Base-by-base conservation (phyloP, 768 basidiomycete species). In the Ramaria rubella region DNA sequence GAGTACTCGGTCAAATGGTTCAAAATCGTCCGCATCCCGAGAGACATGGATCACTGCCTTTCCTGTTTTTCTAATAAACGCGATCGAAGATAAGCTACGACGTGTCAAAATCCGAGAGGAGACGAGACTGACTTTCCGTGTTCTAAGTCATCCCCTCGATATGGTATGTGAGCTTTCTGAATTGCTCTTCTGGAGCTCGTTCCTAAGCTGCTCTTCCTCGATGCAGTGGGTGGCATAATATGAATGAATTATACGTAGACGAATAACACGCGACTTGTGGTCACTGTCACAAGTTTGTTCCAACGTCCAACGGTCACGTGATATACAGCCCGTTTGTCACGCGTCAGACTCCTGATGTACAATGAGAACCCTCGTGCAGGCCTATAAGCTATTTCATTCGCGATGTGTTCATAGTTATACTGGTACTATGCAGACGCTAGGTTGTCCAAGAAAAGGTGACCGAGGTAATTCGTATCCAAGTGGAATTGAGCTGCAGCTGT, bases 21-120 rank as follows among this genome's bases (percentile, higher is more conserved):
- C 88, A 66, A 90, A 90, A 27, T 87, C 89, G 68, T 90, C 89
- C 24, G 86, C 86, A 65, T 80, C 81, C 61, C 81, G 82, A 59
- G 85, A 81, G 55, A 90, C 81, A 63, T 80, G 79, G 36, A 72
- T 77, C 14, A 90, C 82, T 0, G 80, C 75, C 53, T 89, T 77
- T 4, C 89, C 89, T 0, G 89, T 91, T 67, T 82, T 87, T 77
- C 57, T 58, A 15, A 33, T 36, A n/a, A 49, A 26, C 34, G 31
- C 30, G 34, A 40, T 21, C 45, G 23, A 57, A 12, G 11, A 19
- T 19, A 44, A 4, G 17, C 19, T 31, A 48, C 7, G 19, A 36
- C 15, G 34, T 51, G 33, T 26, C 24, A 36, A 9, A 50, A 6
- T n/a, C 17, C 52, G 29, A 51, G n/a, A 30, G 19, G 12, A 33